A percentile compares a stretch with the other conserved stretches of the same genome.
Conservation (phyloP, 306 rosid species). For the Elaeagnus macrophylla region DNA sequence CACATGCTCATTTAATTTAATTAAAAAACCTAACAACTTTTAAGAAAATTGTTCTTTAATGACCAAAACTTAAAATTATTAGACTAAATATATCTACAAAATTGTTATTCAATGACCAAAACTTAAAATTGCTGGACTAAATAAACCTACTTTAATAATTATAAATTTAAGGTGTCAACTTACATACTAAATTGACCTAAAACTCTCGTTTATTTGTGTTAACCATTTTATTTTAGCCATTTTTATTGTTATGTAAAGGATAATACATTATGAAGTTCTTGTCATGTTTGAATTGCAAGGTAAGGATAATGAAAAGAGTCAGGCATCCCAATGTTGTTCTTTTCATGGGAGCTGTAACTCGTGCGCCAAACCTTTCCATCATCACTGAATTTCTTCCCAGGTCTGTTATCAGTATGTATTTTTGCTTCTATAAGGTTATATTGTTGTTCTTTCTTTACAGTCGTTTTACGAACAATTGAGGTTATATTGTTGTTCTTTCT, state of each 20-base stretch:
- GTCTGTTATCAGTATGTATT: conserved; percentile 31
- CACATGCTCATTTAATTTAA: too few relatives aligned
- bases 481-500: not conserved
- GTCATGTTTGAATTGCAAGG: conserved; percentile 42
- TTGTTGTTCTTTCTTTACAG: not conserved
- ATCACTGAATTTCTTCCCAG: conserved; percentile 95
- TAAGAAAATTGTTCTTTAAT: too few relatives aligned
- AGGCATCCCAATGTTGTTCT: conserved; percentile 98
- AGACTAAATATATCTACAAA: too few relatives aligned
- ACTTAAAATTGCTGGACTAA: too few relatives aligned
- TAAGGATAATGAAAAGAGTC: conserved; percentile 77
- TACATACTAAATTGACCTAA: too few relatives aligned
- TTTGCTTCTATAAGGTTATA: not conserved
- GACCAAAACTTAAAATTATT: too few relatives aligned
- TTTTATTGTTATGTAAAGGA: not conserved
- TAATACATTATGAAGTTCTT: conserved; percentile 8
- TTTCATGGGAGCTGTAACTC: conserved; percentile 94
- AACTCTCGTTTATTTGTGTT: too few relatives aligned
- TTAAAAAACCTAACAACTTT: too few relatives aligned
- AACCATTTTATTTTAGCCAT: not conserved
- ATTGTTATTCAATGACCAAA: too few relatives aligned
- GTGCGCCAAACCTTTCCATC: conserved; percentile 83
- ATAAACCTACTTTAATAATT: too few relatives aligned
- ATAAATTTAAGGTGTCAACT: too few relatives aligned
- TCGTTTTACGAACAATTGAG: too few relatives aligned